phyloP scores from a whole-genome alignment of 306 rosid species.

The Trichosanthes cucumerina region DNA sequence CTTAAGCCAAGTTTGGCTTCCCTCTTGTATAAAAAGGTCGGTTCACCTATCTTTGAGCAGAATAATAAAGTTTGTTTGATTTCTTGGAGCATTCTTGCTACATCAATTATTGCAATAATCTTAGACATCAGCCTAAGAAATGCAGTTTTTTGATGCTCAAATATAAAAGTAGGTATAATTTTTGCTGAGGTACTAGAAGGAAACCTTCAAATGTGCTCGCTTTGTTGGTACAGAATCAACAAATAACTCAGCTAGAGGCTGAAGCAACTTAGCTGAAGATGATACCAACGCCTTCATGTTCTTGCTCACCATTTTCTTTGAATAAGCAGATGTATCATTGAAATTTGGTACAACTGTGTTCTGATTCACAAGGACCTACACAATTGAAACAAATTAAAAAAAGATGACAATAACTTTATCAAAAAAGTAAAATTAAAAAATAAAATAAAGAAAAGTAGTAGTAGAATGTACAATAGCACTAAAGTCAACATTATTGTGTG shows the following conservation, averaged over 20 bases:
- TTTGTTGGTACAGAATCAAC: constrained; percentile 38
- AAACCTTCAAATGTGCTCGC: constrained; percentile 54
- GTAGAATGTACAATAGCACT: neutral
- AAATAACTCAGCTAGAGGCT: constrained; percentile 50
- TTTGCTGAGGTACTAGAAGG: constrained; percentile 7
- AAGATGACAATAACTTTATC: constrained; percentile 7
- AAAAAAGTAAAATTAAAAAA: constrained; percentile 19
- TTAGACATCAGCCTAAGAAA: neutral
- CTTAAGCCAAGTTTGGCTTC: too few species aligned
- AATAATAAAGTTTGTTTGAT: too few species aligned
- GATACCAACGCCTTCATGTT: constrained; percentile 60
- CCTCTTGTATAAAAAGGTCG: too few species aligned
- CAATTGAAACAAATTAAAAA: constrained; percentile 9
- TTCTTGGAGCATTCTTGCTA: too few species aligned
- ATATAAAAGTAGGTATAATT: neutral
- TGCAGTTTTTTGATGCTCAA: neutral
- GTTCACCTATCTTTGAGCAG: too few species aligned
- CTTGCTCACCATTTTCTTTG: constrained; percentile 64
- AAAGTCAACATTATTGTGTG: neutral
- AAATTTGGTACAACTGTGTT: constrained; percentile 41
- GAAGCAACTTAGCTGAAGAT: constrained; percentile 53
- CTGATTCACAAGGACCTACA: constrained; percentile 71
- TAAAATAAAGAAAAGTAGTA: neutral
- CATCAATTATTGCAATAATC: neutral
- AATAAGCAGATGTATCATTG: constrained; percentile 30